Base-by-base conservation (phyloP, 371 early-diverging fungal species). In the Mucor irregularis region DNA sequence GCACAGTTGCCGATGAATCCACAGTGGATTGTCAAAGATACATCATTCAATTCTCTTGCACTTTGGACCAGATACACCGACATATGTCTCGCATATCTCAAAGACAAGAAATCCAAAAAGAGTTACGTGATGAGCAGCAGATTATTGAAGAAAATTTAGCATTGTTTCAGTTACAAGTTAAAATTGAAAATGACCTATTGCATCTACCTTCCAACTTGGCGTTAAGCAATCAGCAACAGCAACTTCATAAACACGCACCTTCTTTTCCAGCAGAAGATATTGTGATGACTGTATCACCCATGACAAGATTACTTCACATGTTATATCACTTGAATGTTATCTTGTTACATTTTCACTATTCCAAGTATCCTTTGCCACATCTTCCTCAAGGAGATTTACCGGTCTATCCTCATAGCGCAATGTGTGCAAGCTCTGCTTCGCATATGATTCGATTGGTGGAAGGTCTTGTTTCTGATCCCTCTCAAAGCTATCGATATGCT, bases 301-400 rank as follows among this genome's bases (percentile, higher is more conserved):
- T 55, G 39, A 49, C 68, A 14, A 68, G 70, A 16, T 57, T 79
- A 33, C 62, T 90, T n/a, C 89, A 92, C 67, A 83, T 92, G 53
- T 78, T 88, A n/a, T 93, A 91, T 75, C 88, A 93, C 71, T 84
- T 87, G 5, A 81, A 87, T 49, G 56, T 89, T 49, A 87, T 92
- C 53, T 58, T 93, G 34, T 81, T 95, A 10, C 93, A 95, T 58
- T 90, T 89, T 5, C 95, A 93, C 17, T 90, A 84, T 53, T 76
- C 79, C n/a, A 65, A 58, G 10, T 49, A 71, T 49, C 80, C 80
- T 14, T 34, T 79, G 5, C 72, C 71, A 39, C 49, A 39, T 24
- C 30, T 21, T 7, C 29, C 5, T 19, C 42, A 43, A 22, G 21
- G 29, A 2, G 56, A 61, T 9, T 38, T 50, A 24, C 50, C 40